Base-by-base conservation (phyloP, 2,329 filamentous ascomycete species). In the Calonectria fujianensis region DNA sequence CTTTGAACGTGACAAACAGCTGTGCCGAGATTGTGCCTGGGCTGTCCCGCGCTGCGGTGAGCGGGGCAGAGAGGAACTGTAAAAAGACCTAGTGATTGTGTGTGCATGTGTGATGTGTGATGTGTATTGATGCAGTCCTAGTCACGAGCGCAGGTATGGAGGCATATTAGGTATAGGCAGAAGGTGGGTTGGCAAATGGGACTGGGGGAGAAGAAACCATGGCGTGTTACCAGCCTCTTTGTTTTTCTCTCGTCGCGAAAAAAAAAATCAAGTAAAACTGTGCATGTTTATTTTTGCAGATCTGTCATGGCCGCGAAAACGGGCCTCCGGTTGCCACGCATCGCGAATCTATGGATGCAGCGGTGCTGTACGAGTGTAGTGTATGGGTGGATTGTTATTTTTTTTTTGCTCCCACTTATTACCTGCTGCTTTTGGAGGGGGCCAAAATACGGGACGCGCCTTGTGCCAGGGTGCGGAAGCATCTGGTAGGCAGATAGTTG, bases 231-330 rank as follows among this genome's bases (percentile, higher is more conserved):
- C 52, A 61, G 41, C 39, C 71, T 45, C 51, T 68, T 71, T 45
- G 71, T 69, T 75, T 76, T 77, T 75, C 54, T 52, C 29, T 48
- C 59, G 31, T 50, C 31, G 35, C 29, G 24, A 69, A 32, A 54
- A 31, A n/a, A 24, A 63, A 35, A 35, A 35, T 35, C 9, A 32
- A 70, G 27, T 18, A 18, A 41, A 41, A 41, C 1, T 8, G 35
- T 66, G 69, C 54, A 59, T 75, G 64, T 72, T 78, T 79, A 61
- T 81, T 81, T 74, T 73, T 78, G 69, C 51, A 74, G 76, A 81
- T 79, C 78, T 80, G 71, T 64, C 72, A 76, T 75, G 79, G 79
- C 61, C 77, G 70, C 71, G 29, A 76, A 48, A 79, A 79, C 68
- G 75, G 80, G 80, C 77, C 78, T 72, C 71, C 50, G 64, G 69